A percentile compares a stretch with the other conserved stretches of the same genome.
phyloP scores from a whole-genome alignment of 805 yeast genomes.

The Candida vaughaniae region DNA sequence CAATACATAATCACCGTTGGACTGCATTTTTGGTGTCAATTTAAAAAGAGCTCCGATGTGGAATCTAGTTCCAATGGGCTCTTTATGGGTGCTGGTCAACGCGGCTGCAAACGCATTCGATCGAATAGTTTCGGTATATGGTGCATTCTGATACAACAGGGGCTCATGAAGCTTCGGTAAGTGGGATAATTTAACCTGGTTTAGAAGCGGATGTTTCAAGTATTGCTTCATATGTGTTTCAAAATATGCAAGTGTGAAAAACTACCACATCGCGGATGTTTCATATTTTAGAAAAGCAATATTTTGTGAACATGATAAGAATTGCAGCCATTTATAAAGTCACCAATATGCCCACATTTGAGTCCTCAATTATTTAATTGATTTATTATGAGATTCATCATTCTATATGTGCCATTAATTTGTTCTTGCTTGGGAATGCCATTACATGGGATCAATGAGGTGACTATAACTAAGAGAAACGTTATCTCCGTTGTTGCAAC shows the following conservation, averaged over 20 bases:
- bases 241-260: conserved; percentile 2
- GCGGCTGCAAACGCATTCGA: conserved; percentile 29
- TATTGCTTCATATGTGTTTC: conserved; percentile 12
- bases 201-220: conserved; percentile 29
- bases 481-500: no score
- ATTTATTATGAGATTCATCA: no score
- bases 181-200: conserved; percentile 29
- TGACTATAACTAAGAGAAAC: no score
- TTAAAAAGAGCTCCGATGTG: conserved; percentile 27
- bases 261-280: conserved; percentile 6
- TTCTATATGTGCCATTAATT: no score
- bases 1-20: neutral
- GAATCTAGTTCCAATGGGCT: conserved; percentile 21
- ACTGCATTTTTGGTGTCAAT: neutral
- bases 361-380: no score
- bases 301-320: no score
- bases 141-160: conserved; percentile 15
- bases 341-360: neutral
- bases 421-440: no score
- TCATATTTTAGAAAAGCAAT: no score
- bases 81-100: conserved; percentile 25
- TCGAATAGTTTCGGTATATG: conserved; percentile 15
- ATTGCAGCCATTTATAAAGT: conserved; percentile 6
- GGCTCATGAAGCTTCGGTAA: conserved; percentile 21
- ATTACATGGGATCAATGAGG: no score